phyloP scores from a whole-genome alignment of 495 filamentous ascomycete species.

The Pyronema domesticum region DNA sequence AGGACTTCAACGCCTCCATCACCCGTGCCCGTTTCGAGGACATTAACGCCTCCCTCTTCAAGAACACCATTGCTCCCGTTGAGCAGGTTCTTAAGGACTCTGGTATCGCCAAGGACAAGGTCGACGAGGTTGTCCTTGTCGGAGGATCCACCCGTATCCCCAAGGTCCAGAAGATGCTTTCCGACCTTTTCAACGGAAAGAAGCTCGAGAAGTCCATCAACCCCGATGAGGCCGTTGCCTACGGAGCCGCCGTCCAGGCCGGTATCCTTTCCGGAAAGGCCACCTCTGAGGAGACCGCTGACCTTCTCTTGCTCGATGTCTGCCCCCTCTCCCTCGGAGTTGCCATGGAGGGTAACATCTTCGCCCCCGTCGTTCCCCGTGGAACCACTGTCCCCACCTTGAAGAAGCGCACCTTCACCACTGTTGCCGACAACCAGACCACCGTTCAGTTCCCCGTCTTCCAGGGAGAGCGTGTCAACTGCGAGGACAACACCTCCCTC shows the following conservation, averaged over 20 bases:
- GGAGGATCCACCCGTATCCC: conserved; percentile 99
- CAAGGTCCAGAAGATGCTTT: conserved; percentile 93
- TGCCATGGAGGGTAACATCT: conserved; percentile 99
- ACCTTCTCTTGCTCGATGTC: conserved; percentile 91
- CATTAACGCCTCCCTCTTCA: conserved; percentile 92
- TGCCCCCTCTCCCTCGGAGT: conserved; percentile 96
- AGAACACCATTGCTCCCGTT: conserved; percentile 89
- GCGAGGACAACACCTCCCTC: conserved; percentile 96
- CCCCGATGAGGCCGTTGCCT: conserved; percentile 97
- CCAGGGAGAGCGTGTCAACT: conserved; percentile 99
- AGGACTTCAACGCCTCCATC: conserved; percentile 97
- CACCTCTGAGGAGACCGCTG: conserved; percentile 83
- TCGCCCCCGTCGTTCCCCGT: conserved; percentile 82
- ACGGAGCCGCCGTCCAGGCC: conserved; percentile 96
- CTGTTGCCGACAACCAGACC: conserved; percentile 87
- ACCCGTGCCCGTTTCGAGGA: conserved; percentile 99
- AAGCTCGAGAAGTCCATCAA: conserved; percentile 99
- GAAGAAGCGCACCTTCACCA: conserved; percentile 95
- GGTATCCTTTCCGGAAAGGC: conserved; percentile 96
- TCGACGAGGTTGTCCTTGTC: conserved; percentile 96
- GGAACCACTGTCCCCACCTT: conserved; percentile 82
- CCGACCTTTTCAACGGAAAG: conserved; percentile 98
- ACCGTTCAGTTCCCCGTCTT: conserved; percentile 95
- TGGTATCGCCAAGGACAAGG: conserved; percentile 78
- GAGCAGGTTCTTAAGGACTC: conserved; percentile 97